Evolutionary conservation across 331 rosid species (phyloP), one percentile per base, ranked within the genome.

Genomic region (Acacia pycnantha): DNA sequence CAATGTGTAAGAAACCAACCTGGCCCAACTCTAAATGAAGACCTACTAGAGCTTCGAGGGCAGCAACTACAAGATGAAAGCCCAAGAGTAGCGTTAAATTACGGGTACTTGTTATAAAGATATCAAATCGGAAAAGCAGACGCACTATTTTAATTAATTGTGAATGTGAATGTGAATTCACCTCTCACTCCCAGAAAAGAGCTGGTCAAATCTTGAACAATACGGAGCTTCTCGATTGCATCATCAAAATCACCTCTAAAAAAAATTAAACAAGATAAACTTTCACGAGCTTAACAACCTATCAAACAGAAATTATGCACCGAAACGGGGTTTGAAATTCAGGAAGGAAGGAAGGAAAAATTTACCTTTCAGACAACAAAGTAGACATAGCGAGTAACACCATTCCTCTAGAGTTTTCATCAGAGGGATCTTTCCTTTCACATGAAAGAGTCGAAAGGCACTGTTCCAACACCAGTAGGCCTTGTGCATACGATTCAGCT

Each of bases 11-110:
- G 68, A 31, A 46, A 87, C 75, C 84, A 77, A 95, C 99, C 97
- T 84, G 87, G 73, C 89, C 90, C 82, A 86, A 33, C 87, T 88
- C 93, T 53, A 95, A 88, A 89, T 88, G 88, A 86, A 91, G 91
- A 66, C 97, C 98, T 74, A 87, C 98, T 80, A 87, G 91, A 81
- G 97, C 96, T 88, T 95, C 99, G 83, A 86, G 66, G 2, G 97
- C 97, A 66, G 94, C 94, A 92, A 93, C 99, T 95, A 77, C 81
- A 81, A 77, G 46, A 84, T 81, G 82, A 64, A 58, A 80, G 48
- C 31, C 84, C 86, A 76, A 12, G 85, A 18, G 64, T 26, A 40
- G 65, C 54, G 19, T 73, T 50, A 40, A 79, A 70, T 79, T 81
- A 70, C 31, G 18, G 31, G 14, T n/a, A 44, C 50, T 1, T 46